phyloP scores from a whole-genome alignment of 2,329 filamentous ascomycete genomes.

The Phoma sp. region DNA sequence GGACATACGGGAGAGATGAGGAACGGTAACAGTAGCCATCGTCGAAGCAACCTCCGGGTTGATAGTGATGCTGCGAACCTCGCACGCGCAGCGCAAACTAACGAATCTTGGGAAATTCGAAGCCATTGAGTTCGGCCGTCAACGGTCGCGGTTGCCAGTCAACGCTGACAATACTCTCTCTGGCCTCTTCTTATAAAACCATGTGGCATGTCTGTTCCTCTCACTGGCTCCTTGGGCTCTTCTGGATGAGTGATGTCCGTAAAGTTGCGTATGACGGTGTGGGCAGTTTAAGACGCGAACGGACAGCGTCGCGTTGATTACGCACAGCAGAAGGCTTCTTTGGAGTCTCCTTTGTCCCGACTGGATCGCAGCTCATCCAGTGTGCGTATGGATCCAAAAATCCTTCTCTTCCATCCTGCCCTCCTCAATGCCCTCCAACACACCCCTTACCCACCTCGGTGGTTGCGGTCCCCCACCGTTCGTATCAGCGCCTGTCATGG shows the following conservation, averaged over 20 bases:
- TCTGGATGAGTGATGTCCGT: background rate
- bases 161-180: background rate
- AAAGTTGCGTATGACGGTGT: background rate
- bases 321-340: background rate
- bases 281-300: background rate
- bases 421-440: conserved; percentile 36
- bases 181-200: background rate
- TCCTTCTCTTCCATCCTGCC: conserved; percentile 36
- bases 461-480: conserved; percentile 19
- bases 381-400: conserved; percentile 36
- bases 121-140: background rate
- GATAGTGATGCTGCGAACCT: background rate
- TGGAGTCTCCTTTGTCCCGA: background rate
- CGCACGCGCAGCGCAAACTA: background rate
- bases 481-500: conserved; percentile 20
- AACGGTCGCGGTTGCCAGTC: background rate
- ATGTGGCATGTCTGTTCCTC: background rate
- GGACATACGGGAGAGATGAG: background rate
- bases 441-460: conserved; percentile 33
- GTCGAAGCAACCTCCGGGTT: too few species aligned
- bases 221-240: background rate
- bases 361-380: conserved; percentile 1
- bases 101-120: background rate
- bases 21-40: background rate
- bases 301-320: background rate